phyloP scores from a whole-genome alignment of 352 stramenopile species.

The Globisporangium carolinianum region DNA sequence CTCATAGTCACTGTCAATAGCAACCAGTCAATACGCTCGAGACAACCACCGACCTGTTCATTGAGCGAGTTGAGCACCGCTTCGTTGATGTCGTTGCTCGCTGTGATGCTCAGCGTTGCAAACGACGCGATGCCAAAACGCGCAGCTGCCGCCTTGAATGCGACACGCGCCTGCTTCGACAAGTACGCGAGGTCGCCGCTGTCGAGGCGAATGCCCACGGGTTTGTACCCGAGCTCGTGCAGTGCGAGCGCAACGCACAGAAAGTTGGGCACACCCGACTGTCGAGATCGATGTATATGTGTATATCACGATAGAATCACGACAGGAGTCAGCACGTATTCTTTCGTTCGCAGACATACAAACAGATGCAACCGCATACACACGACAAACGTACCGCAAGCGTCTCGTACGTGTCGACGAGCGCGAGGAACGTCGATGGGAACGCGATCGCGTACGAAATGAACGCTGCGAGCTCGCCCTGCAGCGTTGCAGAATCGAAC shows the following conservation, averaged over 20 bases:
- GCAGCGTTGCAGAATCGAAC: conserved; percentile 4
- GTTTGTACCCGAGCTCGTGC: conserved; percentile 85
- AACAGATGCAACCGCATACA: not conserved
- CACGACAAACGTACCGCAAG: conserved; percentile 55
- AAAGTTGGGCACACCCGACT: conserved; percentile 97
- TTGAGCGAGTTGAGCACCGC: conserved; percentile 92
- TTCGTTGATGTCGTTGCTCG: conserved; percentile 99
- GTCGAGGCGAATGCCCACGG: conserved; percentile 95
- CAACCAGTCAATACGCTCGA: not conserved
- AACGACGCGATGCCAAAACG: conserved; percentile 72
- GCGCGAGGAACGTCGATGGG: conserved; percentile 93
- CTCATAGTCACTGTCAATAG: too few relatives aligned
- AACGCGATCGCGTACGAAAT: conserved; percentile 97
- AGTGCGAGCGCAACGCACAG: conserved; percentile 93
- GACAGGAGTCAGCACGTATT: too few relatives aligned
- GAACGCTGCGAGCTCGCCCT: conserved; percentile 98
- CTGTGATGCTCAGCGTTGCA: conserved; percentile 90
- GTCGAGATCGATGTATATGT: not conserved
- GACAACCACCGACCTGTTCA: conserved; percentile 66
- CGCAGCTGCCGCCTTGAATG: conserved; percentile 46
- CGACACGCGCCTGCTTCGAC: conserved; percentile 78
- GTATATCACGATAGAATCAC: too few relatives aligned
- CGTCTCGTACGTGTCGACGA: conserved; percentile 99
- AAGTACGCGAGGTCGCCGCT: conserved; percentile 97
- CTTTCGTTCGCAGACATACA: not conserved